Evolutionary conservation across 495 filamentous ascomycete genomes (phyloP).

Genomic region (Penicillium coprophilum): DNA sequence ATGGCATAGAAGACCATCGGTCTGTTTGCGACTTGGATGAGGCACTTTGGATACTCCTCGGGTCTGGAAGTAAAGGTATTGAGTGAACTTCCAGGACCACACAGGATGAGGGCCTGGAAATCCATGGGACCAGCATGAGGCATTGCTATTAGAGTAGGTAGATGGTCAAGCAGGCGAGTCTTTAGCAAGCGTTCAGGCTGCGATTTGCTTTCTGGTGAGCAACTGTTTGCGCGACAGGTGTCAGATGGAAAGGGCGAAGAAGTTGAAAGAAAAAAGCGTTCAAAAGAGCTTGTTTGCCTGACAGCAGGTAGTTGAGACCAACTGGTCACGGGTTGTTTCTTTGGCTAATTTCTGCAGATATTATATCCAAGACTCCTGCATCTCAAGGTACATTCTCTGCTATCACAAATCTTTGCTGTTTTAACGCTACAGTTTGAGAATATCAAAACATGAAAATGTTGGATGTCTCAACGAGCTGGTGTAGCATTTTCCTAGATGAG

Average conservation of each 20-base stretch:
- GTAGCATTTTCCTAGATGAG: no score
- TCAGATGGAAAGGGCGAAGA: not conserved
- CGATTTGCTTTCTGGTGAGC: not conserved
- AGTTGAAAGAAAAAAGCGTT: not conserved
- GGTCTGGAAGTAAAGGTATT: conserved; percentile 89
- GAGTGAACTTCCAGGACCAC: conserved; percentile 77
- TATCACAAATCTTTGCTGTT: no score
- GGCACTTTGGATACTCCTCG: conserved; percentile 73
- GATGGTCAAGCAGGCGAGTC: not conserved
- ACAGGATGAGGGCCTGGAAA: conserved; percentile 10
- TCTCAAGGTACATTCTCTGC: no score
- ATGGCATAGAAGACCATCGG: conserved; percentile 96
- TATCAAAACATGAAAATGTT: no score
- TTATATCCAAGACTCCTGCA: no score
- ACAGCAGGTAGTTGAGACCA: not conserved
- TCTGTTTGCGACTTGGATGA: conserved; percentile 88
- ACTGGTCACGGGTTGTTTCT: not conserved
- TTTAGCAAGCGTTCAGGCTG: not conserved
- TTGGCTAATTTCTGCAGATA: not conserved
- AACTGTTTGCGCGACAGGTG: not conserved
- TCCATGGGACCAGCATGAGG: not conserved
- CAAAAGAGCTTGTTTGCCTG: not conserved
- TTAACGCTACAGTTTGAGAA: no score
- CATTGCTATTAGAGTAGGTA: not conserved
- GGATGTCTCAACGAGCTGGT: no score